Percentiles rank a stretch among this genome's conserved stretches.
Conservation (phyloP, 2,329 filamentous ascomycete species). For the Aspergillus spinulosporus region DNA sequence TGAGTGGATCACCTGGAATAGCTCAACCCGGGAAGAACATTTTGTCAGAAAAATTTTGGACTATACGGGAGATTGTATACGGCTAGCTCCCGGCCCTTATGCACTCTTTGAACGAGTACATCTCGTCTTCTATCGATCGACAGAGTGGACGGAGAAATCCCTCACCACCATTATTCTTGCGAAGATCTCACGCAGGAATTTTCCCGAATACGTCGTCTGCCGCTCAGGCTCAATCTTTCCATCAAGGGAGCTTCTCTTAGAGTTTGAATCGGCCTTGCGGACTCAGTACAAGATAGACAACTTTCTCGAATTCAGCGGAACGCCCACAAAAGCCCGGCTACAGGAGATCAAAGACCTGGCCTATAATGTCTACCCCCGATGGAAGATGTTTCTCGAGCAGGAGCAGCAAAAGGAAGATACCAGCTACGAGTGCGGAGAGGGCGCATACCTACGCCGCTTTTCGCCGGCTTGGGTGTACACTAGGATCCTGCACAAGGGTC, state of each 20-base stretch:
- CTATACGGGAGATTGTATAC: slow-evolving; percentile 78
- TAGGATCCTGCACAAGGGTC: slow-evolving; percentile 84
- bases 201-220: slow-evolving; percentile 86
- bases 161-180: slow-evolving; percentile 92
- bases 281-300: slow-evolving; percentile 79
- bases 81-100: slow-evolving; percentile 70
- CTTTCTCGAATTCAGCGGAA: slow-evolving; percentile 76
- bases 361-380: slow-evolving; percentile 74
- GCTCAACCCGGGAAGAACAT: slow-evolving; percentile 66
- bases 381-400: slow-evolving; percentile 70
- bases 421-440: slow-evolving; percentile 79
- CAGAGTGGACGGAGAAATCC: slow-evolving; percentile 96
- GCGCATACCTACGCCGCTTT: slow-evolving; percentile 83
- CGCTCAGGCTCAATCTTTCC: slow-evolving; percentile 86
- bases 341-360: slow-evolving; percentile 70
- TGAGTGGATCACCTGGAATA: slow-evolving; percentile 53
- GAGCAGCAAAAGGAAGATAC: slow-evolving; percentile 76
- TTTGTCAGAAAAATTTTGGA: slow-evolving; percentile 75
- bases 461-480: slow-evolving; percentile 93
- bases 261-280: slow-evolving; percentile 84
- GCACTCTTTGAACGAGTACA: slow-evolving; percentile 92
- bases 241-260: slow-evolving; percentile 71
- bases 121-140: slow-evolving; percentile 92
- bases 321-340: slow-evolving; percentile 64
- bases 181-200: slow-evolving; percentile 82